Evolutionary conservation across 306 rosid genomes (phyloP).

Genomic region (Citrullus amarus): DNA sequence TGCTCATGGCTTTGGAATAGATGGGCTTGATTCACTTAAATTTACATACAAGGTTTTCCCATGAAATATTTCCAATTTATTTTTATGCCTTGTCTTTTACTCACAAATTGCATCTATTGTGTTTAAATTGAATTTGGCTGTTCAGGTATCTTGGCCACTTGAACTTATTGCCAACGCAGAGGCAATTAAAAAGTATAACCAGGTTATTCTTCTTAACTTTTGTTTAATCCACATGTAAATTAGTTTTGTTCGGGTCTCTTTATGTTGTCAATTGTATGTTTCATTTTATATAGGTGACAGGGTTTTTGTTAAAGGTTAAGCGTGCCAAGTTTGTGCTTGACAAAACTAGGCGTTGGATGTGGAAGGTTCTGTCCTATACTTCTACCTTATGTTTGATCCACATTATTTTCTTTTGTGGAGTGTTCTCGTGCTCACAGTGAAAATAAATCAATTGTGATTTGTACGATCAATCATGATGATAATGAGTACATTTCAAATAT

Average conservation of each 20-base stretch:
- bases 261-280: not conserved
- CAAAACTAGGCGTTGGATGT: conserved; percentile 97
- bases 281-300: conserved; percentile 56
- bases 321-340: conserved; percentile 88
- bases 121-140: conserved; percentile 11
- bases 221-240: conserved; percentile 7
- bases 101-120: not conserved
- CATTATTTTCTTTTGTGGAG: not conserved
- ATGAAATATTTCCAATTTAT: not conserved
- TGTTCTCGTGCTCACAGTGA: not conserved
- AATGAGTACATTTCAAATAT: not conserved
- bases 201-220: conserved; percentile 31
- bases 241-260: conserved; percentile 3
- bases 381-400: not conserved
- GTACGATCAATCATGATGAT: conserved; percentile 7
- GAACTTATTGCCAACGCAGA: conserved; percentile 88
- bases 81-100: not conserved
- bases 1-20: conserved; percentile 60
- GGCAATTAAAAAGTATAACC: conserved; percentile 91
- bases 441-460: not conserved
- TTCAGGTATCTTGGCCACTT: conserved; percentile 95
- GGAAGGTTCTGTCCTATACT: conserved; percentile 51
- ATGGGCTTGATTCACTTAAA: conserved; percentile 71
- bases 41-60: conserved; percentile 72
- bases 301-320: conserved; percentile 86